A percentile compares a stretch with the other conserved stretches of the same genome.
phyloP scores from a whole-genome alignment of 257 asterid species.

The Solanum microdontum region DNA sequence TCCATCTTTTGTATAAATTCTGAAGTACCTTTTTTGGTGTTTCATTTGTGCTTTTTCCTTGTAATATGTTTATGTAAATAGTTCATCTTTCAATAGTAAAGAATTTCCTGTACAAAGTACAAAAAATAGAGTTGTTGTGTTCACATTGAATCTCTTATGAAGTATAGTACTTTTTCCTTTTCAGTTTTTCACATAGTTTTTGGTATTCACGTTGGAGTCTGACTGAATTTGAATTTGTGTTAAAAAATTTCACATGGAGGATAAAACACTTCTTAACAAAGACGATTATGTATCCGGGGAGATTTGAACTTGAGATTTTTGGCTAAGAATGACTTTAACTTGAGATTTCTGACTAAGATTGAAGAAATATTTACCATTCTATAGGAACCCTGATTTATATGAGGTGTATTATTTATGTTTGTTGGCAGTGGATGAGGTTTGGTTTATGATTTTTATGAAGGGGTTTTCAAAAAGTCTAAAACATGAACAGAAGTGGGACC shows the following conservation, averaged over 20 bases:
- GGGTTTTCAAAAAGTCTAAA: background rate
- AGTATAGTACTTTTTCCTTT: background rate
- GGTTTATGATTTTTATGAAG: background rate
- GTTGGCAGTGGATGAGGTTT: background rate
- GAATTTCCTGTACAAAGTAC: background rate
- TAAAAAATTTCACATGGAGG: background rate
- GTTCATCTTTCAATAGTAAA: background rate
- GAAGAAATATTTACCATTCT: too few species aligned
- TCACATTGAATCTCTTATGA: background rate
- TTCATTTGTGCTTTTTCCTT: background rate
- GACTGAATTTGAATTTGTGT: fast-evolving
- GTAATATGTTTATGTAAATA: background rate
- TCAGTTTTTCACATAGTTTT: background rate
- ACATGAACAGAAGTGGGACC: background rate
- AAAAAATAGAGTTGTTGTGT: background rate
- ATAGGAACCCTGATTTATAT: background rate
- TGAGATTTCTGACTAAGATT: too few species aligned
- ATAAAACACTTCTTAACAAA: too few species aligned
- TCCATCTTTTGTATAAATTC: background rate
- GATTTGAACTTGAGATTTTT: too few species aligned
- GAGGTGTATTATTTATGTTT: background rate
- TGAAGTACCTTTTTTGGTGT: background rate
- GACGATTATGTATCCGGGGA: fast-evolving
- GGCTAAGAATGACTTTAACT: too few species aligned
- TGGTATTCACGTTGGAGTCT: too few species aligned